Evolutionary conservation across 1,284 basidiomycete genomes (phyloP), one percentile per base, ranked within the genome.

Genomic region (Apiotrichum akiyoshidainum): DNA sequence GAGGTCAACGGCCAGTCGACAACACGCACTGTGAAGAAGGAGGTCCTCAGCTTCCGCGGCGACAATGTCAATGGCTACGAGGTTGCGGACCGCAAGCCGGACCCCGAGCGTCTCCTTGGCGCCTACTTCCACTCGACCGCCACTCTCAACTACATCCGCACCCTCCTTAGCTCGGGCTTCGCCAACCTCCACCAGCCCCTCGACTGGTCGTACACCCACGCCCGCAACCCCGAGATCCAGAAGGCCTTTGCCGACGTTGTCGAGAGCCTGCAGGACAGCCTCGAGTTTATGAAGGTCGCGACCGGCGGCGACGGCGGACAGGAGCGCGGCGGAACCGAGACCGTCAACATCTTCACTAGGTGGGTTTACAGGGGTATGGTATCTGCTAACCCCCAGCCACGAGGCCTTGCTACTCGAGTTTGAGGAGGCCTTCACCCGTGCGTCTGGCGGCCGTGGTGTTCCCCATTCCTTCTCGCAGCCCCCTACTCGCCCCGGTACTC

Each of bases 111-210:
- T 39, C 80, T 99, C 13, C 81, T 96, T 5, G 76, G 76, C 66
- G 92, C 95, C 5, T 98, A 99, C 82, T 98, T 97, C 80, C 89
- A 98, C 79, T 96, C 92, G 0, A 85, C 91, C 0, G 85, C 94
- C 1, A 98, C 96, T 0, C 82, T 98, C 52, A 98, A 98, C 79
- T 88, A 95, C 78, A 84, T 98, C 60, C 88, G 95, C 19, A 86
- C 87, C 3, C 83, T 97, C 46, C 84, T 99, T 5, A 85, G 86
- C 1, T 95, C 92, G 19, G 93, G 93, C 26, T 94, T 97, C 68
- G 95, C 94, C 0, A 89, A 89, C 11, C 78, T 98, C 40, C 86
- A 93, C 76, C 89, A 95, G 68, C 95, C 95, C 0, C 84, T 89
- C 41, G 86, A 89, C 70, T 97, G 95, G 91, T 93, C 91, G 2